phyloP scores from a whole-genome alignment of 495 filamentous ascomycete genomes.

The Xylaria sp. region DNA sequence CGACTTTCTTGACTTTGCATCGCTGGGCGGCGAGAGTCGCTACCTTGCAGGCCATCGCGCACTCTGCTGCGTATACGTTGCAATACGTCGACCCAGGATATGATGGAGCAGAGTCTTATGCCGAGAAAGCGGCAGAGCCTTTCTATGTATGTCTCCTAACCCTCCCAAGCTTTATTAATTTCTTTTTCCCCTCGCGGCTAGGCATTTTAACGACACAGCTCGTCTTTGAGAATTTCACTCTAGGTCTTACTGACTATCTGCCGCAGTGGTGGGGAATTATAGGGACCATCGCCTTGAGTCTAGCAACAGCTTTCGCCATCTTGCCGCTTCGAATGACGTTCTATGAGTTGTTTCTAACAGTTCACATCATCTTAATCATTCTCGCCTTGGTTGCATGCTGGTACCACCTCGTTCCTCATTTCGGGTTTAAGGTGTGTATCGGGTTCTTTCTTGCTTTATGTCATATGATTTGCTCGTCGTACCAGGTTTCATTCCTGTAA shows the following conservation, averaged over 20 bases:
- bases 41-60: slow-evolving; percentile 45
- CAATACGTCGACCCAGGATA: slow-evolving; percentile 14
- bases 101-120: slow-evolving; percentile 15
- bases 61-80: slow-evolving; percentile 37
- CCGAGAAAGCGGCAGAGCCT: slow-evolving; percentile 17
- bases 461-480: neutral
- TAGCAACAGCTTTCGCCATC: slow-evolving; percentile 26
- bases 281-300: slow-evolving; percentile 38
- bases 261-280: slow-evolving; percentile 46
- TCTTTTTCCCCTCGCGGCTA: neutral
- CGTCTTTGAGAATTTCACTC: neutral
- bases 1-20: slow-evolving; percentile 54
- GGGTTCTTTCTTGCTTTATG: neutral
- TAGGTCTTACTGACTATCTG: slow-evolving; percentile 30
- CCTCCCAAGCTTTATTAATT: neutral
- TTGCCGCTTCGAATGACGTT: slow-evolving; percentile 39
- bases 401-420: slow-evolving; percentile 46
- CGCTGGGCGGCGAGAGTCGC: slow-evolving; percentile 56
- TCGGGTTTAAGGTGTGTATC: slow-evolving; percentile 21
- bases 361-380: slow-evolving; percentile 49
- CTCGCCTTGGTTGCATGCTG: slow-evolving; percentile 50
- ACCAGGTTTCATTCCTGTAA: neutral
- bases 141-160: slow-evolving; percentile 13
- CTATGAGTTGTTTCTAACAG: slow-evolving; percentile 54
- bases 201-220: neutral